Conservation (phyloP, 73 alveolate genomes). For the Tetrahymena elliotti region DNA sequence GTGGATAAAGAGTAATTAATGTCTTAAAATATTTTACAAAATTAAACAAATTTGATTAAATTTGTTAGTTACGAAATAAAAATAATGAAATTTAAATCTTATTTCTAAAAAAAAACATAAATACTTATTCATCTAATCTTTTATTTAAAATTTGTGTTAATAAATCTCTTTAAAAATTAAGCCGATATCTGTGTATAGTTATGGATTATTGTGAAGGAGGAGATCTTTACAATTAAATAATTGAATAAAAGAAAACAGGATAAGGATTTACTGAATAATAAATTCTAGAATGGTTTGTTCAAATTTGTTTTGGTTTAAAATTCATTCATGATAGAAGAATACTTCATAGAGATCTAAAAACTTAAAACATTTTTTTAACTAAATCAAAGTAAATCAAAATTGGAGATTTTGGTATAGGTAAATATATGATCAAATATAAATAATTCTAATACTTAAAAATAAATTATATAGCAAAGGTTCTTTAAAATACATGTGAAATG, state of each 20-base stretch:
- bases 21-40: not conserved
- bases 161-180: not conserved
- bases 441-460: not conserved
- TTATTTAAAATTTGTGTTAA: too few species aligned
- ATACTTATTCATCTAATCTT: not conserved
- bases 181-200: slow-evolving; percentile 61
- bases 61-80: not conserved
- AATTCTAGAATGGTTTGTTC: slow-evolving; percentile 54
- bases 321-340: slow-evolving; percentile 69
- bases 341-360: slow-evolving; percentile 72
- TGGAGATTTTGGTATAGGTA: slow-evolving; percentile 21
- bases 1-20: slow-evolving; percentile 42
- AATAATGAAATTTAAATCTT: not conserved
- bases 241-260: slow-evolving; percentile 34
- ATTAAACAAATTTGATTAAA: not conserved
- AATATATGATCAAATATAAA: not conserved
- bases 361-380: slow-evolving; percentile 66
- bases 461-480: slow-evolving; percentile 30
- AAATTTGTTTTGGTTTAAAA: slow-evolving; percentile 62
- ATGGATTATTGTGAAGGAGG: slow-evolving; percentile 89
- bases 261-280: slow-evolving; percentile 43
- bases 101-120: not conserved
- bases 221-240: slow-evolving; percentile 54
- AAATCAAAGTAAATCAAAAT: slow-evolving; percentile 22
- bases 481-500: slow-evolving; percentile 40